A percentile compares a stretch with the other conserved stretches of the same genome.
These are phyloP conservation scores for Bondarzewia mesenterica DNA, from an alignment of 1,284 basidiomycete genomes.

Conservation along the genomic window DNA sequence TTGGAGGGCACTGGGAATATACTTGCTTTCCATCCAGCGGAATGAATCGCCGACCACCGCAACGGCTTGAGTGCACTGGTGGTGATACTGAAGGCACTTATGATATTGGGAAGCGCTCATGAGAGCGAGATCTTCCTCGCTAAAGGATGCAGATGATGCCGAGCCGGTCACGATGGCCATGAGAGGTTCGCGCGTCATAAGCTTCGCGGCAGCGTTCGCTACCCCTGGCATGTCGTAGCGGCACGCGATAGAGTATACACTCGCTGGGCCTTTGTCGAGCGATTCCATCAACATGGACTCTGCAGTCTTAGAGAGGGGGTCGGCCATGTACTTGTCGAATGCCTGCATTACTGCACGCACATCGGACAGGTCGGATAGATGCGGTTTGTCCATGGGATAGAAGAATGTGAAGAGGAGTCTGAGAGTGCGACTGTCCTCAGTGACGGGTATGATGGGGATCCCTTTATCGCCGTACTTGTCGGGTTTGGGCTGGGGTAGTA, in stretches of 20 bases:
- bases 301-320: not conserved
- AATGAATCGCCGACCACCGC: not conserved
- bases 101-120: not conserved
- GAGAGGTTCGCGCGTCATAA: too few species aligned
- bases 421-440: not conserved
- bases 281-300: not conserved
- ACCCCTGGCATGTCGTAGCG: not conserved
- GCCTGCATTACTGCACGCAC: not conserved
- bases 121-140: not conserved
- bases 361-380: not conserved
- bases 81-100: not conserved
- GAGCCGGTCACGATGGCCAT: not conserved
- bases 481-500: not conserved
- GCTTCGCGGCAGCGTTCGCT: not conserved
- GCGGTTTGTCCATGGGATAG: not conserved
- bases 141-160: not conserved
- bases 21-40: too few species aligned
- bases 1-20: too few species aligned
- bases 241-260: not conserved
- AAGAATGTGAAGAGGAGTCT: not conserved
- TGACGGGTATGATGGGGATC: not conserved
- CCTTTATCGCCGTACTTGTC: not conserved
- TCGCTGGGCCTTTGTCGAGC: not conserved
- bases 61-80: not conserved
- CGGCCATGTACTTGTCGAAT: not conserved